Evolutionary conservation across 257 asterid genomes (phyloP).

Genomic region (Nicotiana undulata): DNA sequence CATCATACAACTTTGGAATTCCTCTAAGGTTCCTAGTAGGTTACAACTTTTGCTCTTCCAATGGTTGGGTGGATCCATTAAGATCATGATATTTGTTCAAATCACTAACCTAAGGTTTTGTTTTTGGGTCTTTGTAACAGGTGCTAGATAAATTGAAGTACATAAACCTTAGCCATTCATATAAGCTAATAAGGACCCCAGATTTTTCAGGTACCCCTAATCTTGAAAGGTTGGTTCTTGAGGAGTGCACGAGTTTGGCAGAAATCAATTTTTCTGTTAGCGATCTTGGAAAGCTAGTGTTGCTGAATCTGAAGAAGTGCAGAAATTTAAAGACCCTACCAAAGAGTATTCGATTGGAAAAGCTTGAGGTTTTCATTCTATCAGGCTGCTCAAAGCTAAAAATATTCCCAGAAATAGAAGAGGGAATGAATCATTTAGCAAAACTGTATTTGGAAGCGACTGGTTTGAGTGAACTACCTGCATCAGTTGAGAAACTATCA

Average conservation of each 20-base stretch:
- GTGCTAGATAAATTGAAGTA: neutral
- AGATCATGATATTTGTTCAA: too few species aligned
- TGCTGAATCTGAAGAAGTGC: slow-evolving; percentile 13
- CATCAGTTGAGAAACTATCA: neutral
- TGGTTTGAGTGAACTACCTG: neutral
- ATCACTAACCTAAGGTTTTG: too few species aligned
- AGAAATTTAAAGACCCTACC: slow-evolving; percentile 3
- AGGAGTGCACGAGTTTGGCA: slow-evolving; percentile 8
- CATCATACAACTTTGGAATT: neutral
- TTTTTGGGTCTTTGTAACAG: too few species aligned
- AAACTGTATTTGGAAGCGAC: neutral
- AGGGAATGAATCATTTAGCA: neutral
- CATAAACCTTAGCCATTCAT: slow-evolving; percentile 21
- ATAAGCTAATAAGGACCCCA: slow-evolving; percentile 5
- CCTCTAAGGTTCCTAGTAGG: too few species aligned
- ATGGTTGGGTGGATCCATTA: too few species aligned
- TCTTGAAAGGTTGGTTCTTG: slow-evolving; percentile 14
- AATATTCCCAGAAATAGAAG: slow-evolving; percentile 4
- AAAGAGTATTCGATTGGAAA: neutral
- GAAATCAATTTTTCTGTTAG: slow-evolving; percentile 10
- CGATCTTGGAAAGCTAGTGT: neutral
- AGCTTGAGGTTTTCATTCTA: neutral
- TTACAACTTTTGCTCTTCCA: too few species aligned
- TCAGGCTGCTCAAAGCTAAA: slow-evolving; percentile 11
- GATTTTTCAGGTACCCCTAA: slow-evolving; percentile 11